Evolutionary conservation across 345 rosid species (phyloP).

Genomic region (Adansonia digitata): DNA sequence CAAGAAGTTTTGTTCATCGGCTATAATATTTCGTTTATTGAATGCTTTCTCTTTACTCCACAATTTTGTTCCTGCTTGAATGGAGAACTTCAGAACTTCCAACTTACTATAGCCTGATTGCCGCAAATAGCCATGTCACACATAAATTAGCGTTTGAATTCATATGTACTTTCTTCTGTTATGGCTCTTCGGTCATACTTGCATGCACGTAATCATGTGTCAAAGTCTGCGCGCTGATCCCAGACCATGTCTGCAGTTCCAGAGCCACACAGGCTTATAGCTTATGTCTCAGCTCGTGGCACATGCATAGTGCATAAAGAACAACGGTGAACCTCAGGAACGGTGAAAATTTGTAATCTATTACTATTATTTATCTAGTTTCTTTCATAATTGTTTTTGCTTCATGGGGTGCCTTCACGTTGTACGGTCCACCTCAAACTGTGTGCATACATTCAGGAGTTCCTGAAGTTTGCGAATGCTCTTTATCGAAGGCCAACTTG

Average conservation of each 20-base stretch:
- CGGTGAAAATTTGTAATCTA: too few species aligned
- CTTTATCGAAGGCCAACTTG: conserved; percentile 46
- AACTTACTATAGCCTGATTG: background rate
- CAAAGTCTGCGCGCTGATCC: too few species aligned
- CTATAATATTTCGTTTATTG: background rate
- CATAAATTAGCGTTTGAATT: too few species aligned
- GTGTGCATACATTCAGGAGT: conserved; percentile 86
- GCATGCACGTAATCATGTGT: background rate
- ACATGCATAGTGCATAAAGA: too few species aligned
- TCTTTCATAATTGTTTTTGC: background rate
- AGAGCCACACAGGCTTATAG: too few species aligned
- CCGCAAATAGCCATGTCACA: background rate
- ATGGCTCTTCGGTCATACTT: background rate
- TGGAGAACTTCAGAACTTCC: background rate
- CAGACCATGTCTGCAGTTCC: too few species aligned
- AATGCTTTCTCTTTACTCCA: background rate
- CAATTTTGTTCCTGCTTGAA: too few species aligned
- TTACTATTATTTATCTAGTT: background rate
- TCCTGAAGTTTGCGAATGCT: conserved; percentile 66
- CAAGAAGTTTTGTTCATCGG: background rate
- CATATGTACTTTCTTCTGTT: background rate
- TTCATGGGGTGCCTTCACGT: conserved; percentile 84
- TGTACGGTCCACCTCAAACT: conserved; percentile 83
- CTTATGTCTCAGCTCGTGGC: too few species aligned
- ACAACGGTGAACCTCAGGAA: too few species aligned